Base-by-base conservation (phyloP, 2,329 filamentous ascomycete species). In the Penicillium janthinellum region DNA sequence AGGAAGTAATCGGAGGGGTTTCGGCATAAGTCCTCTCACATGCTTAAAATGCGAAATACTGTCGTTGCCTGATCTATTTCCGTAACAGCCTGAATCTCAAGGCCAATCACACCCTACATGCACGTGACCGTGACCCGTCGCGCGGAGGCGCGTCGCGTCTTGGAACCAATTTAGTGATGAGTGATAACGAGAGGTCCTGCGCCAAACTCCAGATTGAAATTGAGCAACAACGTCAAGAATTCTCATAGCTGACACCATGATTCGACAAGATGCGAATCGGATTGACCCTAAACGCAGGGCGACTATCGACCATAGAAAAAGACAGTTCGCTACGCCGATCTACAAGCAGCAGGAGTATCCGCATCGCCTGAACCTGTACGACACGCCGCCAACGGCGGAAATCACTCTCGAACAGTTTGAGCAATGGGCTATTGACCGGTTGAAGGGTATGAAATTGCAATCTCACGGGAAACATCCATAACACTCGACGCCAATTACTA, bases 341-440 rank as follows among this genome's bases (percentile, higher is more conserved):
- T 96, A 88, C 82, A 88, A 91, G 75, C 87, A 92, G 66, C 84
- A 89, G 58, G 83, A 89, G 45, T 99, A 98, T 74, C 87, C 89
- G 14, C 84, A 94, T 76, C 89, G 93, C 58, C 85, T 99, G 71
- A 99, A 96, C 81, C 94, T 97, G 78, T 99, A 99, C 79, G 81
- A 87, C 45, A 84, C 89, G 28, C 91, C 95, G 48, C 95, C 95
- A 0, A 97, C 92, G 0, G 90, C 90, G 50, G 95, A 99, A 73
- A 95, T 99, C 68, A 96, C 92, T 0, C 87, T 99, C 44, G 95
- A 99, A 73, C 89, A 99, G 74, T 99, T 99, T 71, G 95, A 99
- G 75, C 92, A 96, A 84, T 99, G 95, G 95, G 95, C 93, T 11
- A 98, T 99, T 71, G 91, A 96, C 71, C 84, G 95, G 58, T 77